Percentiles rank a stretch among this genome's conserved stretches.
These are phyloP conservation scores for Circinella minor DNA, from an alignment of 371 early-diverging fungal species.

Conservation along the genomic window DNA sequence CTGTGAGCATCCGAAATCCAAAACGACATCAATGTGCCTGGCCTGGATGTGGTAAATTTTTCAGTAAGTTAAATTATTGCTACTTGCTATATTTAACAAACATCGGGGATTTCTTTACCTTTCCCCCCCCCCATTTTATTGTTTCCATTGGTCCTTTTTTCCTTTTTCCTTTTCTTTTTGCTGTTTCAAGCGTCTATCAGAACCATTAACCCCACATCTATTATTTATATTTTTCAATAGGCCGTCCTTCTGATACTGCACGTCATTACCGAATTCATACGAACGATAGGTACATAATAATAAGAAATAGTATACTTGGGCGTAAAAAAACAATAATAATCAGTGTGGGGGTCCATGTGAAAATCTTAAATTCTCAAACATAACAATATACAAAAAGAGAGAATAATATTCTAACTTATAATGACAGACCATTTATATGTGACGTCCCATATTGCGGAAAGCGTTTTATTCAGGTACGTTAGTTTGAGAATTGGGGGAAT, in stretches of 20 bases:
- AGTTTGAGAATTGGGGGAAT: neutral
- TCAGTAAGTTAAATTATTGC: constrained; percentile 24
- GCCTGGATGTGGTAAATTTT: constrained; percentile 37
- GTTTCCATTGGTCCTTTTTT: neutral
- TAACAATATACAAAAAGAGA: neutral
- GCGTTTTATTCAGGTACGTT: constrained; percentile 70
- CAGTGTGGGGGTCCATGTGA: constrained; percentile 1
- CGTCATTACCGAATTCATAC: constrained; percentile 83
- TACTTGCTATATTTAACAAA: no score
- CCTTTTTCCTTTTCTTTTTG: constrained; percentile 3
- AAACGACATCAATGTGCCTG: constrained; percentile 38
- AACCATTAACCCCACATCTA: neutral
- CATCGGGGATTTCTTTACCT: no score
- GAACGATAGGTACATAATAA: constrained; percentile 58
- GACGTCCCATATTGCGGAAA: constrained; percentile 68
- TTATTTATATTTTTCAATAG: constrained; percentile 18
- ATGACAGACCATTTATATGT: constrained; percentile 67
- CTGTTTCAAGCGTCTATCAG: neutral
- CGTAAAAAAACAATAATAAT: constrained; percentile 1
- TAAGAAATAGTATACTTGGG: neutral
- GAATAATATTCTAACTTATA: neutral
- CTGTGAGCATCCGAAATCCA: constrained; percentile 19
- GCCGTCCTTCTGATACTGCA: constrained; percentile 75
- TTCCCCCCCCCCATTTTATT: no score
- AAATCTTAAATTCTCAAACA: constrained; percentile 1